Base-by-base conservation (phyloP, 2,329 filamentous ascomycete species). In the Falciphora oryzae region DNA sequence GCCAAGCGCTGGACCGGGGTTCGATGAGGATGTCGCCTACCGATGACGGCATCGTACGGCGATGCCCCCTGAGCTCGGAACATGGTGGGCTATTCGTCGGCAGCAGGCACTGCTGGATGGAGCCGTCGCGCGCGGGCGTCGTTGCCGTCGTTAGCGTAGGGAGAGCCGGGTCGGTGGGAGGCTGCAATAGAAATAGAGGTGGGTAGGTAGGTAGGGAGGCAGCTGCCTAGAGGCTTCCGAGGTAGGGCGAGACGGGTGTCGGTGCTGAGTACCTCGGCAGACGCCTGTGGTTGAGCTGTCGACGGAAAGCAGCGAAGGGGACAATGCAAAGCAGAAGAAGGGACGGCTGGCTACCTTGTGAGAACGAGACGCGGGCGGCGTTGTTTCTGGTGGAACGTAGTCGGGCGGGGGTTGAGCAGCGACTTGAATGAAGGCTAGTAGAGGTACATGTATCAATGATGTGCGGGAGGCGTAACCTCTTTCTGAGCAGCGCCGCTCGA, bases 41-140 rank as follows among this genome's bases (percentile, higher is more conserved):
- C 83, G 77, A 87, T 79, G 72, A 77, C 80, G 73, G 86, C 83
- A 74, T 86, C 84, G 74, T 83, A 87, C 63, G 84, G 83, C 72
- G 83, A 81, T 67, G 77, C 76, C 70, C 83, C 81, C 74, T 83
- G 82, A 71, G 83, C 82, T 76, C 83, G 80, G 71, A 86, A 86
- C 83, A 87, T 86, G 76, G 74, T 78, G 74, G 68, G 70, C 69
- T 25, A 31, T 62, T 29, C 25, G 25, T 31, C 44, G 25, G 61
- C 27, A 8, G 38, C 44, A 53, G n/a, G 2, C 11, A 22, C 22
- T 53, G 61, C 27, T 31, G 28, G 22, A 53, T 31, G 28, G 22
- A 53, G 25, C 14, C 44, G 38, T 29, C 29, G 35, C 44, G 22
- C 44, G 50, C 8, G 35, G 38, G 28, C 28, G 14, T 11, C 25